Percentiles rank a stretch among this genome's conserved stretches.
These are phyloP conservation scores for Myxozyma udenii DNA, from an alignment of 805 yeast species.

Conservation along the genomic window DNA sequence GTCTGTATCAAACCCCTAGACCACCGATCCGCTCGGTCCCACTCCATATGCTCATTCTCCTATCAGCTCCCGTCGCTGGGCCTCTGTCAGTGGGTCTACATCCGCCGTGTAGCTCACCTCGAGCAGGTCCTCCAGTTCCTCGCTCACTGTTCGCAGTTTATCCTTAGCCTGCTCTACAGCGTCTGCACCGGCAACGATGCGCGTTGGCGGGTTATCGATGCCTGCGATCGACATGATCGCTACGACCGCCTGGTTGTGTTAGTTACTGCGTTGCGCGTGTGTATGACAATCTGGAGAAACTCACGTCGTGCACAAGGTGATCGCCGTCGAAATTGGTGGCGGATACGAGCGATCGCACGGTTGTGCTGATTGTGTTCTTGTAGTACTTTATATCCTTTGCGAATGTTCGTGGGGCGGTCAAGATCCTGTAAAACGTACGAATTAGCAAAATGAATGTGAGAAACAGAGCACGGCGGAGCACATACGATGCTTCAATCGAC, in stretches of 20 bases:
- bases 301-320: slow-evolving; percentile 29
- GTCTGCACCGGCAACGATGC: slow-evolving; percentile 35
- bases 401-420: slow-evolving; percentile 26
- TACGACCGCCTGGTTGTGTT: slow-evolving; percentile 9
- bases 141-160: slow-evolving; percentile 33
- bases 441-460: not conserved
- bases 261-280: not conserved
- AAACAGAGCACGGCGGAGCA: not conserved
- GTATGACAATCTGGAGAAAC: not conserved
- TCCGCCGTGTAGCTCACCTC: slow-evolving; percentile 31
- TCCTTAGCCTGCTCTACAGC: slow-evolving; percentile 36
- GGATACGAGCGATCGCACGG: slow-evolving; percentile 26
- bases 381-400: slow-evolving; percentile 20
- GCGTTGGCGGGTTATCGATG: slow-evolving; percentile 36
- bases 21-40: too few species aligned
- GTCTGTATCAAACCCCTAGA: too few species aligned
- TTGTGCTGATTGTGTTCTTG: slow-evolving; percentile 21
- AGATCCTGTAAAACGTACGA: slow-evolving; percentile 3
- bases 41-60: slow-evolving; percentile 11
- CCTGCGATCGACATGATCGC: slow-evolving; percentile 36
- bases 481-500: slow-evolving; percentile 32
- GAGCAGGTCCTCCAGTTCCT: slow-evolving; percentile 36
- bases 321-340: slow-evolving; percentile 29
- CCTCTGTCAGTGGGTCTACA: slow-evolving; percentile 24
- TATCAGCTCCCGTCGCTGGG: slow-evolving; percentile 19